A percentile compares a stretch with the other conserved stretches of the same genome.
phyloP scores from a whole-genome alignment of 768 basidiomycete genomes.

The Tricholoma hemisulphureum region DNA sequence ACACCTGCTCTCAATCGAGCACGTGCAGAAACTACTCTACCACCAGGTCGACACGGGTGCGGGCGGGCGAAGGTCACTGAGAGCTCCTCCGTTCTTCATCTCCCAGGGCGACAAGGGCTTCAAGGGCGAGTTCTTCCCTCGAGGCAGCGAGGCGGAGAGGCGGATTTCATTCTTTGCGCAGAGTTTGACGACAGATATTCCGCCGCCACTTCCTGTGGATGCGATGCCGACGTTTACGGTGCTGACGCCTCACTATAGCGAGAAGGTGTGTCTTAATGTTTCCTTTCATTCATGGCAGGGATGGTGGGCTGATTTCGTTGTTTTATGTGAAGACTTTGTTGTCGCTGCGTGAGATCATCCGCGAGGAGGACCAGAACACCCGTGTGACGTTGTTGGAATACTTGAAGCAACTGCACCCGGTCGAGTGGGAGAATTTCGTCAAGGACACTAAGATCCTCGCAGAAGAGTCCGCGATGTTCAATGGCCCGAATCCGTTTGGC shows the following conservation, averaged over 20 bases:
- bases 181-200: slow-evolving; percentile 92
- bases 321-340: slow-evolving; percentile 77
- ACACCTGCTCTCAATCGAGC: slow-evolving; percentile 96
- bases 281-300: not conserved
- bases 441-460: slow-evolving; percentile 99
- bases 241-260: slow-evolving; percentile 96
- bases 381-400: slow-evolving; percentile 97
- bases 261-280: slow-evolving; percentile 64
- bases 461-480: slow-evolving; percentile 88
- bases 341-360: slow-evolving; percentile 96
- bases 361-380: slow-evolving; percentile 96
- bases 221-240: slow-evolving; percentile 99
- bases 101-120: slow-evolving; percentile 87
- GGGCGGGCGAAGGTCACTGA: slow-evolving; percentile 86
- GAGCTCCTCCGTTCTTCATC: slow-evolving; percentile 98
- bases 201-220: slow-evolving; percentile 91
- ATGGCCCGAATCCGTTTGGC: slow-evolving; percentile 69
- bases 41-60: slow-evolving; percentile 84
- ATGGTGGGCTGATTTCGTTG: not conserved
- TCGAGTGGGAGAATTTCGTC: slow-evolving; percentile 99
- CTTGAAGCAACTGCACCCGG: slow-evolving; percentile 94
- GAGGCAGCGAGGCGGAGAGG: slow-evolving; percentile 92
- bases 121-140: slow-evolving; percentile 86
- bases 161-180: slow-evolving; percentile 99
- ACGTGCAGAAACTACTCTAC: slow-evolving; percentile 96